A percentile compares a stretch with the other conserved stretches of the same genome.
phyloP scores from a whole-genome alignment of 345 rosid species.

The Moringa oleifera region DNA sequence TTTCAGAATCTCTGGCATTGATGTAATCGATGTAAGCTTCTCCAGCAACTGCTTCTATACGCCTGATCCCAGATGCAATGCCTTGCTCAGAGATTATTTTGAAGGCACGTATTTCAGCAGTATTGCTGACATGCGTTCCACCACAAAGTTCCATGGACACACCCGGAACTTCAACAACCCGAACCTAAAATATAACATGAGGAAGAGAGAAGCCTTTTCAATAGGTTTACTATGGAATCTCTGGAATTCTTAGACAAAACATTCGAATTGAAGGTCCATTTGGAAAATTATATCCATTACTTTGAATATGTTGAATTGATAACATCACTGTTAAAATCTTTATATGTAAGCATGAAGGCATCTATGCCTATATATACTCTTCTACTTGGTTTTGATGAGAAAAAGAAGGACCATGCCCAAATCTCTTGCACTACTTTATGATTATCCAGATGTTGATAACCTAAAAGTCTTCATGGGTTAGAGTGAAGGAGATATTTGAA shows the following conservation, averaged over 20 bases:
- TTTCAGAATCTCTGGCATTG: conserved; percentile 64
- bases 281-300: not conserved
- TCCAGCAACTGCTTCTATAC: conserved; percentile 96
- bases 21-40: conserved; percentile 89
- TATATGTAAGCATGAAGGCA: too few relatives aligned
- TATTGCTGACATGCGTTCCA: conserved; percentile 90
- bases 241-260: too few relatives aligned
- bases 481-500: conserved; percentile 4
- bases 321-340: too few relatives aligned
- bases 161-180: conserved; percentile 98
- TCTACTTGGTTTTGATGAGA: too few relatives aligned
- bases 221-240: not conserved
- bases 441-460: too few relatives aligned
- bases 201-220: not conserved
- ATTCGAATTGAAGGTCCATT: not conserved
- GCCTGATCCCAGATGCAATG: conserved; percentile 92
- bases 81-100: conserved; percentile 93
- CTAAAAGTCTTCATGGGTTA: too few relatives aligned
- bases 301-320: too few relatives aligned
- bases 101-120: conserved; percentile 87
- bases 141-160: conserved; percentile 99
- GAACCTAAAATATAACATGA: conserved; percentile 47
- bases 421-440: not conserved
- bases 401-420: not conserved
- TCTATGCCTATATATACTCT: too few relatives aligned